Evolutionary conservation across 106 monocot species (phyloP).

Genomic region (Acanthochlamys bracteata): DNA sequence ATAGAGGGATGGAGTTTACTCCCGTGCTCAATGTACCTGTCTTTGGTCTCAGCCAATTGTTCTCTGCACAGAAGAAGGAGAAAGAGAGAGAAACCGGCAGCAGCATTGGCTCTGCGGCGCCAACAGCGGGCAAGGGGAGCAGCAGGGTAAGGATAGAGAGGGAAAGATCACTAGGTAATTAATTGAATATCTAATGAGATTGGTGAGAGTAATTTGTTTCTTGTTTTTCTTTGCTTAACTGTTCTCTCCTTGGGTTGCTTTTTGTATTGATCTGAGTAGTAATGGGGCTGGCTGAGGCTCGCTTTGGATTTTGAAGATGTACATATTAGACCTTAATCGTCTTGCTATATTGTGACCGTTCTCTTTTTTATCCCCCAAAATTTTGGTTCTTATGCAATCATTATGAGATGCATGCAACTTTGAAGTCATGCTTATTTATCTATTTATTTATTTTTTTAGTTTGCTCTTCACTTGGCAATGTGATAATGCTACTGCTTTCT

Average conservation of each 20-base stretch:
- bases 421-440: too few relatives aligned
- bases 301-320: not conserved
- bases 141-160: conserved; percentile 2
- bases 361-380: not conserved
- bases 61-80: conserved; percentile 29
- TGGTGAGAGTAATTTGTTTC: not conserved
- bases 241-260: not conserved
- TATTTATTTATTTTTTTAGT: too few relatives aligned
- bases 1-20: conserved; percentile 28
- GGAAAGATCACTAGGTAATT: conserved; percentile 4
- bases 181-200: not conserved
- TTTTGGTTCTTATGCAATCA: not conserved
- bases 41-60: conserved; percentile 30
- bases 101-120: not conserved
- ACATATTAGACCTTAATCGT: not conserved
- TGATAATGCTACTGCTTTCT: too few relatives aligned
- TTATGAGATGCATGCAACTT: not conserved
- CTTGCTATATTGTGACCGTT: not conserved
- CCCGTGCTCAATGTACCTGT: conserved; percentile 61
- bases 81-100: not conserved
- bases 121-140: not conserved
- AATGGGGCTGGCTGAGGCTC: not conserved
- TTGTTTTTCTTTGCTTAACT: not conserved
- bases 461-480: too few relatives aligned
- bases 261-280: not conserved